These are phyloP conservation scores for Taiwanofungus camphoratus DNA, from an alignment of 1,284 basidiomycete genomes.

Conservation along the genomic window DNA sequence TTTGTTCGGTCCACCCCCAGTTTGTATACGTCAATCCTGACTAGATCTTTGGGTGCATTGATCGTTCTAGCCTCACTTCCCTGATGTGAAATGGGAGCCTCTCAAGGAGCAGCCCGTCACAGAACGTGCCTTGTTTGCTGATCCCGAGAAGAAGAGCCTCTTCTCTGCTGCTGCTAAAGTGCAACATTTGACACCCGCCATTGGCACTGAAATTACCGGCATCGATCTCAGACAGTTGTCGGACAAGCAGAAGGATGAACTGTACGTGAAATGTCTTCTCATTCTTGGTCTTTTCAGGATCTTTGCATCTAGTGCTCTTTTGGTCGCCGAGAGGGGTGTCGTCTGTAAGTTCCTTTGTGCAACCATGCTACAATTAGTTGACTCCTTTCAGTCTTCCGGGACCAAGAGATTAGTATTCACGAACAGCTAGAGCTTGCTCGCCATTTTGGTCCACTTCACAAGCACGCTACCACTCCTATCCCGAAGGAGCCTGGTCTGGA, in stretches of 20 bases:
- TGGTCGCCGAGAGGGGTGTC: conserved; percentile 65
- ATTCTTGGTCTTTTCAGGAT: not conserved
- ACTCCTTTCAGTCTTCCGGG: conserved; percentile 52
- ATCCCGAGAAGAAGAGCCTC: conserved; percentile 53
- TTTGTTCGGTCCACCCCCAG: conserved; percentile 19
- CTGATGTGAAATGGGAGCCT: conserved; percentile 59
- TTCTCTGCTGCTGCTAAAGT: conserved; percentile 54
- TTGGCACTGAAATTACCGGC: conserved; percentile 61
- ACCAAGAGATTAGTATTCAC: conserved; percentile 64
- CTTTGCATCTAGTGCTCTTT: conserved; percentile 43
- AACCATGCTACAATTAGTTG: no score
- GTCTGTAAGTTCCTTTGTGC: conserved; percentile 46
- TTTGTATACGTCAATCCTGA: not conserved
- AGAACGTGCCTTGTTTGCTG: conserved; percentile 60
- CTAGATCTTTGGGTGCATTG: no score
- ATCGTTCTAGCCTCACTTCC: conserved; percentile 52
- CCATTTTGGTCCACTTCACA: conserved; percentile 76
- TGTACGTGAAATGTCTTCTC: conserved; percentile 33
- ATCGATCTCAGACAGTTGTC: conserved; percentile 59
- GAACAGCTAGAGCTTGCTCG: conserved; percentile 69
- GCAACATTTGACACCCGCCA: conserved; percentile 53
- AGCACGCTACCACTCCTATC: conserved; percentile 76
- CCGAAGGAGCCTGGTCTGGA: conserved; percentile 68
- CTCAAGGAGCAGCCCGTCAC: conserved; percentile 51
- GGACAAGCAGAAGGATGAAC: conserved; percentile 59